phyloP scores from a whole-genome alignment of 1,284 basidiomycete species.

The Apiotrichum akiyoshidainum region DNA sequence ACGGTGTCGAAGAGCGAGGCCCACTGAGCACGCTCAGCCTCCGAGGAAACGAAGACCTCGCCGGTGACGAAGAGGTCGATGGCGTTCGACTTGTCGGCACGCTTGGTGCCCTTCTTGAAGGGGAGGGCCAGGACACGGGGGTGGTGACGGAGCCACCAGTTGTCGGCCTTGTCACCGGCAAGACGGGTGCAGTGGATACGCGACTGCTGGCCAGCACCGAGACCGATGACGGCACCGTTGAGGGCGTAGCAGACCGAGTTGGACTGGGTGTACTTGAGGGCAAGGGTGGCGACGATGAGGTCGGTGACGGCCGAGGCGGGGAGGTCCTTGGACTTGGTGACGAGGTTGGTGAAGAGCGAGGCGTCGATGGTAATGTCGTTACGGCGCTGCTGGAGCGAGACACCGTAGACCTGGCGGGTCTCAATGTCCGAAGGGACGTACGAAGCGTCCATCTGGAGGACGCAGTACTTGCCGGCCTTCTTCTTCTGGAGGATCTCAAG shows the following conservation, averaged over 20 bases:
- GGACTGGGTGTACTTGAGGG: slow-evolving; percentile 98
- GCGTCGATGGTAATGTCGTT: slow-evolving; percentile 88
- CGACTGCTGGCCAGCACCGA: slow-evolving; percentile 97
- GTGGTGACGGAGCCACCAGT: slow-evolving; percentile 99
- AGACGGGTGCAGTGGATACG: slow-evolving; percentile 99
- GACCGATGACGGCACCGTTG: slow-evolving; percentile 87
- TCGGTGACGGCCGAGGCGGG: slow-evolving; percentile 72
- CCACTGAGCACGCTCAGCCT: slow-evolving; percentile 86
- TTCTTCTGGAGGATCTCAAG: slow-evolving; percentile 91
- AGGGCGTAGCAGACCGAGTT: slow-evolving; percentile 97
- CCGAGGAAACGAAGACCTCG: slow-evolving; percentile 70
- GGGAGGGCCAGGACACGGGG: slow-evolving; percentile 65
- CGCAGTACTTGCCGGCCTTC: slow-evolving; percentile 98
- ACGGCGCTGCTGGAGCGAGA: slow-evolving; percentile 84
- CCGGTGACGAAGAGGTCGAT: slow-evolving; percentile 96
- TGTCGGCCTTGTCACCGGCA: slow-evolving; percentile 95
- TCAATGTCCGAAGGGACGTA: slow-evolving; percentile 76
- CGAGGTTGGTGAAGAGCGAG: slow-evolving; percentile 79
- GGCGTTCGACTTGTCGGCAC: slow-evolving; percentile 92
- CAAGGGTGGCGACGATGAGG: slow-evolving; percentile 89
- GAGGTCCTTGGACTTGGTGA: slow-evolving; percentile 80
- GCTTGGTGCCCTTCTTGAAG: slow-evolving; percentile 96
- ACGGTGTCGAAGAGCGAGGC: slow-evolving; percentile 77
- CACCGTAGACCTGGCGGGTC: slow-evolving; percentile 92
- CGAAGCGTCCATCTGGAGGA: slow-evolving; percentile 82